These are phyloP conservation scores for Podaxis mareebaensis DNA, from an alignment of 768 basidiomycete genomes.

Conservation along the genomic window DNA sequence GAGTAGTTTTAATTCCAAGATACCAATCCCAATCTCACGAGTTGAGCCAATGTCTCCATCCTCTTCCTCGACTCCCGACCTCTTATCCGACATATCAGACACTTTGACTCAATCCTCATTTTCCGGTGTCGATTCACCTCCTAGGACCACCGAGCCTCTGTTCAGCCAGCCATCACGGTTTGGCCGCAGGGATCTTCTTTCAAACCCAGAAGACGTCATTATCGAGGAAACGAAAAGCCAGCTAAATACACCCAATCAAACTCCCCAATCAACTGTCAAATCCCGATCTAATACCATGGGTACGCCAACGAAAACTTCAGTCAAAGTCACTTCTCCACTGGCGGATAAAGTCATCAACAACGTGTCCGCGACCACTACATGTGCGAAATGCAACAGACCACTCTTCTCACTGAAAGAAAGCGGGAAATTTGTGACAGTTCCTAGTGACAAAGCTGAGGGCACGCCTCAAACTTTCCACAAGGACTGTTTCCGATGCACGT, in stretches of 20 bases:
- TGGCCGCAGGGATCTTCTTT: conserved; percentile 27
- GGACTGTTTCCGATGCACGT: conserved; percentile 72
- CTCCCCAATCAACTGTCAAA: conserved; percentile 25
- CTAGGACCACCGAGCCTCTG: conserved; percentile 27
- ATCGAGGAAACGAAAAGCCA: conserved; percentile 32
- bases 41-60: conserved; percentile 10
- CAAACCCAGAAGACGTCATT: conserved; percentile 27
- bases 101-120: conserved; percentile 52
- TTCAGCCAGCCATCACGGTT: conserved; percentile 23
- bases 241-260: conserved; percentile 34
- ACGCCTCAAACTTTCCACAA: conserved; percentile 68
- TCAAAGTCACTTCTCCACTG: conserved; percentile 18
- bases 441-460: conserved; percentile 43
- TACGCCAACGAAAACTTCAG: conserved; percentile 32
- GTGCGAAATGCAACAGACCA: conserved; percentile 58
- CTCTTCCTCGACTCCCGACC: conserved; percentile 46
- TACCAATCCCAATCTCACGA: conserved; percentile 2
- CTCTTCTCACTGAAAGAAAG: conserved; percentile 60
- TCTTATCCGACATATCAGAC: conserved; percentile 63
- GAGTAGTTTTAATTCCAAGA: conserved; percentile 12
- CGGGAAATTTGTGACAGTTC: conserved; percentile 73
- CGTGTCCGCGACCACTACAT: conserved; percentile 44
- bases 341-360: conserved; percentile 12
- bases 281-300: conserved; percentile 15
- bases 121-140: conserved; percentile 54